These are phyloP conservation scores for Halophytophthora polymorphica DNA, from an alignment of 352 stramenopile genomes.

Conservation along the genomic window DNA sequence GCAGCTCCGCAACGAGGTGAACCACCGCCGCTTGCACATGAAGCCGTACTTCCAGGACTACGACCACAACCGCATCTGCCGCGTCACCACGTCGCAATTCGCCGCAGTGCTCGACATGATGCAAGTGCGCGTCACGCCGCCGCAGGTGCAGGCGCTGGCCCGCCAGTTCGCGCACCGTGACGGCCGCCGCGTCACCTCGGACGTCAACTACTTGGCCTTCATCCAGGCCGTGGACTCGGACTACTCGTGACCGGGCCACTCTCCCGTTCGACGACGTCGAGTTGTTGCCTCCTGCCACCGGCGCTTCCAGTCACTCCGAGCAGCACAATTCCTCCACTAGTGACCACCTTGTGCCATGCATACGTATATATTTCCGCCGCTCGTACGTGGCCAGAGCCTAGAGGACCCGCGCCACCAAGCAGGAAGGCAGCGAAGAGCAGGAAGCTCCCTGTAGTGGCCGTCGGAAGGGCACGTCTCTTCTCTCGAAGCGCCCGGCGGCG, in stretches of 20 bases:
- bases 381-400: no score
- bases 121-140: conserved; percentile 47
- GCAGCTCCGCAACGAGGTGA: conserved; percentile 51
- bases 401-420: no score
- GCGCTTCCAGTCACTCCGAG: no score
- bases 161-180: conserved; percentile 51
- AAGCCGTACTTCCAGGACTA: conserved; percentile 89
- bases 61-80: conserved; percentile 69
- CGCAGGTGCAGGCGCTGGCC: conserved; percentile 51
- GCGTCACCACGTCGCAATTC: conserved; percentile 82
- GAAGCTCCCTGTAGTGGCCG: no score
- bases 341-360: conserved; percentile 1
- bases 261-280: no score
- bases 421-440: no score
- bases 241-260: conserved; percentile 41
- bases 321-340: no score
- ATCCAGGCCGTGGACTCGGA: conserved; percentile 70
- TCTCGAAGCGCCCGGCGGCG: conserved; percentile 29
- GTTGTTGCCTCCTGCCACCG: no score
- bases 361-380: conserved; percentile 6
- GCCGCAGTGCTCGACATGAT: conserved; percentile 84
- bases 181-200: conserved; percentile 48
- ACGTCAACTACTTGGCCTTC: conserved; percentile 81
- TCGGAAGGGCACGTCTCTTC: conserved; percentile 42
- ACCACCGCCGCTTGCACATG: conserved; percentile 70